Conservation (phyloP, 202 grass and related monocot species). For the Hordeum pubiflorum region DNA sequence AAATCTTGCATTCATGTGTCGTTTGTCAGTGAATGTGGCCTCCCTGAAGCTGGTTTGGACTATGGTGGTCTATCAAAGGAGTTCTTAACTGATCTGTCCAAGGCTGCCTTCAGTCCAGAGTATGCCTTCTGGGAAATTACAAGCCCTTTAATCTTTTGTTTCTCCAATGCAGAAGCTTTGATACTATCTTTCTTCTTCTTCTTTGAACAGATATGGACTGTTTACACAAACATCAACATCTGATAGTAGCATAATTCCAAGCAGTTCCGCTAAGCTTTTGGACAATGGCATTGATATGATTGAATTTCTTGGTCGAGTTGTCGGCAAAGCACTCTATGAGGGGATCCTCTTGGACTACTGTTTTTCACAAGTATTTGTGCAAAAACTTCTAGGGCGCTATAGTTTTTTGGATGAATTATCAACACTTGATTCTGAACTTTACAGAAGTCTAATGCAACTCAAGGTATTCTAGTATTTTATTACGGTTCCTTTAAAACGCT, state of each 20-base stretch:
- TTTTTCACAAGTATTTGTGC: slow-evolving; percentile 94
- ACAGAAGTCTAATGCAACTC: slow-evolving; percentile 89
- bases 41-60: slow-evolving; percentile 97
- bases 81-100: slow-evolving; percentile 93
- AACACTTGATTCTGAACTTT: slow-evolving; percentile 83
- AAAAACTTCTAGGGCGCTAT: slow-evolving; percentile 84
- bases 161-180: background rate
- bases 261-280: slow-evolving; percentile 76
- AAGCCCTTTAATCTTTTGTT: slow-evolving; percentile 20
- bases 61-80: slow-evolving; percentile 96
- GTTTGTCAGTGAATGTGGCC: slow-evolving; percentile 91
- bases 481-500: background rate
- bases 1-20: slow-evolving; percentile 91
- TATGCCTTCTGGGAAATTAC: slow-evolving; percentile 30
- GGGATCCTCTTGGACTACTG: slow-evolving; percentile 94
- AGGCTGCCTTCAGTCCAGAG: slow-evolving; percentile 81
- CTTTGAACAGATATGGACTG: slow-evolving; percentile 54
- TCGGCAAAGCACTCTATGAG: slow-evolving; percentile 93
- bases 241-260: slow-evolving; percentile 85
- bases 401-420: slow-evolving; percentile 97
- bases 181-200: slow-evolving; percentile 3
- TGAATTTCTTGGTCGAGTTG: slow-evolving; percentile 88
- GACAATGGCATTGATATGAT: slow-evolving; percentile 94
- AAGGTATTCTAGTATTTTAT: slow-evolving; percentile 48
- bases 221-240: slow-evolving; percentile 84